Base-by-base conservation (phyloP, 2,329 filamentous ascomycete species). In the Talaromyces sp. region DNA sequence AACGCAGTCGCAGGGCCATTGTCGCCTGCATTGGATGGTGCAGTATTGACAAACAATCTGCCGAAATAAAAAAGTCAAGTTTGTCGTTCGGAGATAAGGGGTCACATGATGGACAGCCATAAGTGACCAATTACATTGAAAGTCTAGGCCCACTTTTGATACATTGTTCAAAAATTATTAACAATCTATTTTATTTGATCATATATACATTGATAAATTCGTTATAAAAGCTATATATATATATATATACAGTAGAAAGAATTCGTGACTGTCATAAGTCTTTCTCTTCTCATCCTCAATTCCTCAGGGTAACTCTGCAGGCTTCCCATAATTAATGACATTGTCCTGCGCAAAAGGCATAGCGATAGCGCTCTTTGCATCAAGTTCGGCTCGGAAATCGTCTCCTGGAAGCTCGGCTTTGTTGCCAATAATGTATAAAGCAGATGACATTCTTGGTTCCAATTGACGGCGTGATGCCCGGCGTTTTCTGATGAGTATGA, bases 1-100 rank as follows among this genome's bases (percentile, higher is more conserved):
- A 68, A 58, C 72, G 66, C 63, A 67, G 66, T 64, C 75, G 69
- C 65, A 75, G 72, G 62, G 73, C 70, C 74, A 77, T 76, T 51
- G 62, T 67, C 55, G 44, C 27, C 44, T 58, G 51, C 22, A 25
- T 51, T 55, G 28, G 22, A 25, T 32, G 59, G 28, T 22, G 32
- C 19, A 47, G 19, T 8, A 22, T 13, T 7, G 42, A 47, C 19
- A n/a, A n/a, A 47, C 44, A n/a, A 13, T 11, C 11, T 47, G 42
- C 42, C 42, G 42, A 25, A 25, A 47, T 25, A 47, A 47, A 19
- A 25, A 47, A 25, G 44, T 47, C 44, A 47, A 22, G 42, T 11
- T 25, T 11, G 19, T 19, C 44, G 44, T 25, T 47, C 44, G 44
- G 44, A 47, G 44, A 47, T 47, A 47, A 47, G 44, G 22, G 19